Conservation (phyloP, 2,329 filamentous ascomycete genomes). For the Penicillium sp. region DNA sequence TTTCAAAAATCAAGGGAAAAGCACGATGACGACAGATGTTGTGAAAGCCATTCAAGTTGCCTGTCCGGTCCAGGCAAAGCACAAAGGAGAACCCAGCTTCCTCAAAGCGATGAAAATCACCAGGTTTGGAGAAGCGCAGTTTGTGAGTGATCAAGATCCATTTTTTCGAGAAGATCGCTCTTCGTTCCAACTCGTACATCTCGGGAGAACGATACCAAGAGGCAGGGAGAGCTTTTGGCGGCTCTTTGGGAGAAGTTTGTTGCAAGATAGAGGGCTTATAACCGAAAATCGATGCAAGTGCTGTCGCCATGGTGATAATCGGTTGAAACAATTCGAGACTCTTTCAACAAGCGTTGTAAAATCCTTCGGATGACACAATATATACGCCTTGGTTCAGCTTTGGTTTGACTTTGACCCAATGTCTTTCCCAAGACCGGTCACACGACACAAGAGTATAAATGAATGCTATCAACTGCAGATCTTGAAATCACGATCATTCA, state of each 20-base stretch:
- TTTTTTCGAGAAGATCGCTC: conserved; percentile 17
- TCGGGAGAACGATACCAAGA: conserved; percentile 16
- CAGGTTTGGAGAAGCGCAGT: conserved; percentile 45
- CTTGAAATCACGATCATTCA: too few species aligned
- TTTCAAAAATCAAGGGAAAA: conserved; percentile 49
- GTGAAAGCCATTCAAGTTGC: conserved; percentile 53
- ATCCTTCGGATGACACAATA: too few species aligned
- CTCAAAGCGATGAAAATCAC: conserved; percentile 53
- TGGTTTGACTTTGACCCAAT: too few species aligned
- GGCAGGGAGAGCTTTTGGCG: conserved; percentile 13
- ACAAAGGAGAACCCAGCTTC: conserved; percentile 52
- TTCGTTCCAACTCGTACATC: conserved; percentile 15
- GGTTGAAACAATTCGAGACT: too few species aligned
- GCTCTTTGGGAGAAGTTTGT: conserved; percentile 1
- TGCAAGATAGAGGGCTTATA: conserved; percentile 6
- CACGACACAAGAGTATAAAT: too few species aligned
- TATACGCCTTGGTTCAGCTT: too few species aligned
- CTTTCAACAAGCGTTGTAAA: too few species aligned
- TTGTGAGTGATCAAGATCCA: conserved; percentile 16
- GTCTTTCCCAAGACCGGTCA: too few species aligned
- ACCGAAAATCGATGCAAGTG: conserved; percentile 15
- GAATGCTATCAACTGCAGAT: too few species aligned
- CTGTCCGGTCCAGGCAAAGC: conserved; percentile 41
- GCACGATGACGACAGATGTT: conserved; percentile 57
- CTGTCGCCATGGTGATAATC: conserved; percentile 12